Conservation (phyloP, 2,329 filamentous ascomycete genomes). For the Rasamsonia emersonii region DNA sequence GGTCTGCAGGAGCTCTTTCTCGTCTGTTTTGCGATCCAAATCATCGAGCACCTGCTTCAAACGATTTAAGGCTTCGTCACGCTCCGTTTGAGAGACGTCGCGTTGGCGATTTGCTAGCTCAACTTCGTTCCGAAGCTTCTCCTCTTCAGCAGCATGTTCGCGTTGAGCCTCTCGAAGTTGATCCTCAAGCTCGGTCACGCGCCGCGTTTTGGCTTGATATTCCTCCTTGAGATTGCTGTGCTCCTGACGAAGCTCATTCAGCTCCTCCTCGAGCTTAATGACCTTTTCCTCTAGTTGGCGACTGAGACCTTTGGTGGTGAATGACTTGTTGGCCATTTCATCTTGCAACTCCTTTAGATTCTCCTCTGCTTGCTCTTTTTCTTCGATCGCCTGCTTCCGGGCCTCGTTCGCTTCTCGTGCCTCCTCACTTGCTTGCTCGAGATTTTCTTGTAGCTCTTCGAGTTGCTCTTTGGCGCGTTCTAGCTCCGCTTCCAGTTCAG, state of each 20-base stretch:
- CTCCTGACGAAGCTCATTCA: slow-evolving; percentile 45
- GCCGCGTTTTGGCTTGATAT: slow-evolving; percentile 35
- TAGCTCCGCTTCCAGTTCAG: slow-evolving; percentile 43
- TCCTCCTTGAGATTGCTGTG: slow-evolving; percentile 36
- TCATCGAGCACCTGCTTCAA: slow-evolving; percentile 53
- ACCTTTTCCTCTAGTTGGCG: slow-evolving; percentile 67
- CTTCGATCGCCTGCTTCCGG: slow-evolving; percentile 43
- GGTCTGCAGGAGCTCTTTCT: slow-evolving; percentile 61
- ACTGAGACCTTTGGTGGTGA: slow-evolving; percentile 64
- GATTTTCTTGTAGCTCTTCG: slow-evolving; percentile 35
- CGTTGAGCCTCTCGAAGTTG: slow-evolving; percentile 33
- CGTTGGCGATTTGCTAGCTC: slow-evolving; percentile 35
- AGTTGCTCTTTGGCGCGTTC: slow-evolving; percentile 37
- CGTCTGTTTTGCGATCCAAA: slow-evolving; percentile 47
- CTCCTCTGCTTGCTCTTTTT: slow-evolving; percentile 43
- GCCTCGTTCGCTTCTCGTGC: slow-evolving; percentile 36
- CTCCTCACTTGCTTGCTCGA: slow-evolving; percentile 30
- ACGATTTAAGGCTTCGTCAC: slow-evolving; percentile 33
- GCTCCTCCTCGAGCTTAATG: slow-evolving; percentile 56
- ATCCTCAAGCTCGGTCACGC: slow-evolving; percentile 43
- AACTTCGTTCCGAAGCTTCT: slow-evolving; percentile 35
- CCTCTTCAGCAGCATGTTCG: slow-evolving; percentile 29
- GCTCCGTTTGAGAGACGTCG: slow-evolving; percentile 38
- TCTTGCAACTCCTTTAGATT: slow-evolving; percentile 58
- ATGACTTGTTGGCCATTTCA: slow-evolving; percentile 70